Evolutionary conservation across 176 grass and related monocot genomes (phyloP).

Genomic region (Rhynchospora pubera): DNA sequence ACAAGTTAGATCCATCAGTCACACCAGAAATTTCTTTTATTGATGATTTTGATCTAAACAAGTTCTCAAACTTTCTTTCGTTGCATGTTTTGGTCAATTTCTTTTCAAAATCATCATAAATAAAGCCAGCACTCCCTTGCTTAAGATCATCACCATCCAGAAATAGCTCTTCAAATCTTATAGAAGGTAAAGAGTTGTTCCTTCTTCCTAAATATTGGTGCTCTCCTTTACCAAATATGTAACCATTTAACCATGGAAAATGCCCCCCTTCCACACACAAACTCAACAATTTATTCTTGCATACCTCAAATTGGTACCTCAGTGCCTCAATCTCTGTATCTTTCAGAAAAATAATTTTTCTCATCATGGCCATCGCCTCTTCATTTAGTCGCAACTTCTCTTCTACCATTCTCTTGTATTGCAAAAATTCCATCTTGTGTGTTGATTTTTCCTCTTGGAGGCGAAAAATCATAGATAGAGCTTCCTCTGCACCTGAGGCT

Average conservation of each 20-base stretch:
- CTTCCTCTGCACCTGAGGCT: slow-evolving; percentile 31
- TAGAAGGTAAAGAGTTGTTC: slow-evolving; percentile 35
- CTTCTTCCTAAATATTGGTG: slow-evolving; percentile 13
- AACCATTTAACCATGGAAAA: slow-evolving; percentile 8
- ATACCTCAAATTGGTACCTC: slow-evolving; percentile 25
- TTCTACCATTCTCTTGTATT: slow-evolving; percentile 39
- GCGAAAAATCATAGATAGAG: slow-evolving; percentile 38
- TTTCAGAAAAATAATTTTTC: slow-evolving; percentile 35
- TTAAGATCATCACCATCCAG: slow-evolving; percentile 2
- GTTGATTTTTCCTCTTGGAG: slow-evolving; percentile 44
- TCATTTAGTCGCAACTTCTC: slow-evolving; percentile 36
- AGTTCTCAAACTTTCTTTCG: slow-evolving; percentile 7
- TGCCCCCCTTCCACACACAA: slow-evolving; percentile 7
- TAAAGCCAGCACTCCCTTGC: neutral
- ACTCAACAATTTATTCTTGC: slow-evolving; percentile 20
- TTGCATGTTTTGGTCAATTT: neutral
- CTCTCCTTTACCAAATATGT: neutral
- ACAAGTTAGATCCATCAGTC: slow-evolving; percentile 10
- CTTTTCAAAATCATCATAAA: neutral
- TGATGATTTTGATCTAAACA: slow-evolving; percentile 9
- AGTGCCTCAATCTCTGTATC: slow-evolving; percentile 30
- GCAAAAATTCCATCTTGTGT: slow-evolving; percentile 34
- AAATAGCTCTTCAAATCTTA: slow-evolving; percentile 23
- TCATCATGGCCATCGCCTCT: slow-evolving; percentile 23
- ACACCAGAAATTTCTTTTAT: neutral